phyloP scores from a whole-genome alignment of 2,329 filamentous ascomycete genomes.

The Pseudogymnoascus sp. region DNA sequence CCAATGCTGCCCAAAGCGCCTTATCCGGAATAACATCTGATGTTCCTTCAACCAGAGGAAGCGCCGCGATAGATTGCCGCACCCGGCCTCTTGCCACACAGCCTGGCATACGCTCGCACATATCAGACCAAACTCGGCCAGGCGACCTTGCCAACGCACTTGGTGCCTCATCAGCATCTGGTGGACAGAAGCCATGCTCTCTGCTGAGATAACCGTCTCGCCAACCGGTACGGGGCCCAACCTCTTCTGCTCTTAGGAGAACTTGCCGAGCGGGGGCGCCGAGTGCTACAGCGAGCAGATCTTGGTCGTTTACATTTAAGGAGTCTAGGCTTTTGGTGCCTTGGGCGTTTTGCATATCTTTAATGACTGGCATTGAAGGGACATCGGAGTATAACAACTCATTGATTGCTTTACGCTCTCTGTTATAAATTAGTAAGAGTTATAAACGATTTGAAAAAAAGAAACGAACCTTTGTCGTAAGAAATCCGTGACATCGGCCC shows the following conservation, averaged over 20 bases:
- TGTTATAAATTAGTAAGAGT: slow-evolving; percentile 13
- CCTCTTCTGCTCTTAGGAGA: slow-evolving; percentile 43
- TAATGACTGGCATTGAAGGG: slow-evolving; percentile 31
- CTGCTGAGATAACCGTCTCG: slow-evolving; percentile 44
- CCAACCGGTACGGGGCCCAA: slow-evolving; percentile 45
- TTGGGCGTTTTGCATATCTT: slow-evolving; percentile 39
- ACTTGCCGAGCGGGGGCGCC: slow-evolving; percentile 48
- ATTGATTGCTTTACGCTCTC: slow-evolving; percentile 34
- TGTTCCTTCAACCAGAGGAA: slow-evolving; percentile 42
- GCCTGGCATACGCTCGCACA: slow-evolving; percentile 46
- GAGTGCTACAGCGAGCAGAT: slow-evolving; percentile 43
- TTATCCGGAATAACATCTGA: slow-evolving; percentile 42
- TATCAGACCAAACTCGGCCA: slow-evolving; percentile 46
- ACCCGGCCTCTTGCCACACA: slow-evolving; percentile 43
- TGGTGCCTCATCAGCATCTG: slow-evolving; percentile 42
- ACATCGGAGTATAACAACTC: slow-evolving; percentile 22
- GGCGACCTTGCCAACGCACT: slow-evolving; percentile 40
- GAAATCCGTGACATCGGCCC: slow-evolving; percentile 39
- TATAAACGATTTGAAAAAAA: slow-evolving; percentile 8
- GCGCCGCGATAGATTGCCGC: slow-evolving; percentile 39
- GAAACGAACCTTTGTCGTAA: slow-evolving; percentile 34
- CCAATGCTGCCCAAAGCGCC: slow-evolving; percentile 45
- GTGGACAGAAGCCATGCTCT: slow-evolving; percentile 45
- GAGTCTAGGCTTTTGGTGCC: slow-evolving; percentile 39
- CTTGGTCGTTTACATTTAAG: slow-evolving; percentile 40